These are phyloP conservation scores for Suhomyces maxii DNA, from an alignment of 1,139 yeast species.

Conservation along the genomic window DNA sequence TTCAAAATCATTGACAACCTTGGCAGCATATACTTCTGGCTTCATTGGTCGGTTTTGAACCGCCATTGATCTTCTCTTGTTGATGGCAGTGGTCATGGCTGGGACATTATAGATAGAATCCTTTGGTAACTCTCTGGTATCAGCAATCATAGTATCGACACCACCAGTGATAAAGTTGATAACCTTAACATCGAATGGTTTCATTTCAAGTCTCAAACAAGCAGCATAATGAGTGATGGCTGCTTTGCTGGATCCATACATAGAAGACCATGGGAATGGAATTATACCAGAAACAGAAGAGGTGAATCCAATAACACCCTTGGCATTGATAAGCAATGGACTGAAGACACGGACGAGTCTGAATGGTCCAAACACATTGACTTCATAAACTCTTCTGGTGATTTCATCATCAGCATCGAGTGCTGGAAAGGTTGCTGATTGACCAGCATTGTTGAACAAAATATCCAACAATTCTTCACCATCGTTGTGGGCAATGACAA, in stretches of 20 bases:
- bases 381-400: slow-evolving; percentile 57
- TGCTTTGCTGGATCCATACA: slow-evolving; percentile 73
- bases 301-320: slow-evolving; percentile 73
- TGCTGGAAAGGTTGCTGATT: slow-evolving; percentile 71
- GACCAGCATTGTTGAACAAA: slow-evolving; percentile 67
- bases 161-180: slow-evolving; percentile 69
- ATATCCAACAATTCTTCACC: slow-evolving; percentile 52
- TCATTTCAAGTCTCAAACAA: slow-evolving; percentile 63
- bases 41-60: slow-evolving; percentile 58
- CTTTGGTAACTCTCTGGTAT: slow-evolving; percentile 49
- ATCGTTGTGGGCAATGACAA: slow-evolving; percentile 35
- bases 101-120: slow-evolving; percentile 56
- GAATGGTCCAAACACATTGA: slow-evolving; percentile 70
- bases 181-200: slow-evolving; percentile 72
- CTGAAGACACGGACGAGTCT: slow-evolving; percentile 61
- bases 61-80: slow-evolving; percentile 60
- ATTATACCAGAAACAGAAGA: slow-evolving; percentile 69
- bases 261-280: slow-evolving; percentile 70
- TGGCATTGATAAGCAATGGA: slow-evolving; percentile 58
- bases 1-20: slow-evolving; percentile 53
- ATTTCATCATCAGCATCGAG: slow-evolving; percentile 62
- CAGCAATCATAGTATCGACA: slow-evolving; percentile 62
- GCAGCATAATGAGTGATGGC: slow-evolving; percentile 74
- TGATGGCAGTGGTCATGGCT: slow-evolving; percentile 50
- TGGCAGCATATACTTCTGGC: slow-evolving; percentile 55